Evolutionary conservation across 2,329 filamentous ascomycete genomes (phyloP).

Genomic region (Rhynchosporium graminicola): DNA sequence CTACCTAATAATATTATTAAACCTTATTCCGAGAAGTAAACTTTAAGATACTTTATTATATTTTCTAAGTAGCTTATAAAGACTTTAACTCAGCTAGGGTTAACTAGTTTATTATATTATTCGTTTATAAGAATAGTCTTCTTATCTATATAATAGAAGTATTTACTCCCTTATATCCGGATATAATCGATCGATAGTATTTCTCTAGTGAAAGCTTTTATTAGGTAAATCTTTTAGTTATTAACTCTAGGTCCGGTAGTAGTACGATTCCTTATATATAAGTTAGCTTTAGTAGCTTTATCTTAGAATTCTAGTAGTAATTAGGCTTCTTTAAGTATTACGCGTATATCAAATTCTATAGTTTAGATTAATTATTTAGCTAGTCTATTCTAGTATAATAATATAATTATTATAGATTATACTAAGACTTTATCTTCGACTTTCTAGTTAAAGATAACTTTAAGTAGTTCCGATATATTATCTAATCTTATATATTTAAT

Average conservation of each 20-base stretch:
- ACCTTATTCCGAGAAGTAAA: too few species aligned
- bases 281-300: background rate
- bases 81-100: background rate
- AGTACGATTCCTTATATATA: background rate
- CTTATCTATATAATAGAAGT: background rate
- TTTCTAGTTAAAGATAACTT: background rate
- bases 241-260: background rate
- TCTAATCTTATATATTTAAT: background rate
- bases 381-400: background rate
- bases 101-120: background rate
- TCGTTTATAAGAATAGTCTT: background rate
- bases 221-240: background rate
- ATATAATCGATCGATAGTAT: background rate
- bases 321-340: too few species aligned
- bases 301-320: too few species aligned
- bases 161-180: background rate
- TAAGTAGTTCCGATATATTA: background rate
- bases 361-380: background rate
- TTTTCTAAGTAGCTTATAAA: too few species aligned
- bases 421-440: background rate
- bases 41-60: too few species aligned
- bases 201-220: background rate
- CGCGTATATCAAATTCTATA: background rate
- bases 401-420: background rate
- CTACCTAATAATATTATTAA: too few species aligned